phyloP scores from a whole-genome alignment of 208 protist species.

The Trypanosoma brucei region DNA sequence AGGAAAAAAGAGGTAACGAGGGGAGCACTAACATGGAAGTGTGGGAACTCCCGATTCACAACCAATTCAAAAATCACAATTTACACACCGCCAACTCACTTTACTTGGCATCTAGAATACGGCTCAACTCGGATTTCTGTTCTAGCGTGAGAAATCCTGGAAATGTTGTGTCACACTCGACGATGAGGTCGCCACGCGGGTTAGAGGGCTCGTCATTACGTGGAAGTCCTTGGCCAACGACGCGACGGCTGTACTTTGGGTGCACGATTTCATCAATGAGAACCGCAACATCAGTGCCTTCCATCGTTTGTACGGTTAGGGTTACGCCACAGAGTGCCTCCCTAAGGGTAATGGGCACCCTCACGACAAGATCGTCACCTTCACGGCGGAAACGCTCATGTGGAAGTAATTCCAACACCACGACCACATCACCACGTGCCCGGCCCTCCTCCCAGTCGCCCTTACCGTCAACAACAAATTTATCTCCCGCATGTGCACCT shows the following conservation, averaged over 20 bases:
- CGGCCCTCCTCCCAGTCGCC: slow-evolving; percentile 57
- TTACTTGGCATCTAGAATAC: slow-evolving; percentile 69
- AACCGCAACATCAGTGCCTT: slow-evolving; percentile 64
- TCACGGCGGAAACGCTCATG: slow-evolving; percentile 79
- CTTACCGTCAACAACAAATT: slow-evolving; percentile 50
- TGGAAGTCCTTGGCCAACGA: slow-evolving; percentile 72
- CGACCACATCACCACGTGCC: slow-evolving; percentile 69
- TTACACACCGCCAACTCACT: neutral
- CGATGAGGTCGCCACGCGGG: slow-evolving; percentile 68
- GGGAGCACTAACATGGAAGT: neutral
- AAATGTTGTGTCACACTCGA: slow-evolving; percentile 79
- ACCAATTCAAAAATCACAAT: neutral
- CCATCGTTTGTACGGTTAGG: slow-evolving; percentile 74
- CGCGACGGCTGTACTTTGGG: slow-evolving; percentile 64
- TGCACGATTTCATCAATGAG: slow-evolving; percentile 87
- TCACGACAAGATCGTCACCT: slow-evolving; percentile 71
- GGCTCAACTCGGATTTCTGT: slow-evolving; percentile 81
- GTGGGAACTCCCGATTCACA: neutral
- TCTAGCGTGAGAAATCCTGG: slow-evolving; percentile 80
- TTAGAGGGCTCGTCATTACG: slow-evolving; percentile 25
- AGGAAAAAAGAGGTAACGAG: too few relatives aligned
- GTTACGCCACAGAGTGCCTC: slow-evolving; percentile 87
- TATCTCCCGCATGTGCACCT: slow-evolving; percentile 63
- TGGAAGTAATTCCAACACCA: slow-evolving; percentile 58
- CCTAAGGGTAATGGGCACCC: slow-evolving; percentile 56